Base-by-base conservation (phyloP, 2,329 filamentous ascomycete species). In the Lojkania enalia region DNA sequence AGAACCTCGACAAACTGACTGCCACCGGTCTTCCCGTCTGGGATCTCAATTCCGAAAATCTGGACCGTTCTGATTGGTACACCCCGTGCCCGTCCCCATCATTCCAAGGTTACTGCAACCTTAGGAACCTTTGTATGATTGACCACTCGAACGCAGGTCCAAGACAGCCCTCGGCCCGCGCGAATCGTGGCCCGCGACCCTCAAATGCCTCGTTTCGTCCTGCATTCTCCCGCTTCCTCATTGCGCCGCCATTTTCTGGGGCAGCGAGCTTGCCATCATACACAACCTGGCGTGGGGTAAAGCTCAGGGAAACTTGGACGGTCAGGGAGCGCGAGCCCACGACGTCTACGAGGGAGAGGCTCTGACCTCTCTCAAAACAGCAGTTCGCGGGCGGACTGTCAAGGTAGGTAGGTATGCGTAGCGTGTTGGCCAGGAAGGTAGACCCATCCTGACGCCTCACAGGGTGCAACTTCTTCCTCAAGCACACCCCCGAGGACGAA, bases 191-290 rank as follows among this genome's bases (percentile, higher is more conserved):
- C 61, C 71, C 0, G n/a, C 46, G 3, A 32, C 64, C 1, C 60
- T 69, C 23, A 55, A 44, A 39, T 60, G 55, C 36, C 61, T 68
- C 35, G 59, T 67, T 35, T 59, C 62, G 48, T 55, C 60, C 12
- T 73, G 71, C 20, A 50, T 74, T 14, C 58, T 70, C 14, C 66
- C 71, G 11, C 64, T 76, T 37, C 59, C 67, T 9, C 71, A 75
- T 46, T 68, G 70, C 9, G 57, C 70, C 2, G 71, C 71, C 31
- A 60, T 76, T 16, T 74, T 74, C 51, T 75, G 72, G 72, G 68
- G 67, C 13, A 49, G 63, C 7, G 61, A 70, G 9, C 56, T 72
- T 16, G 48, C 61, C 7, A 59, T 71, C 11, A 55, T 74, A 5
- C 67, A 73, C 52, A 76, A 76, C 44, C 40, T 70, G 12, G 66